Percentiles rank a stretch among this genome's conserved stretches.
Conservation (phyloP, 768 basidiomycete species). For the Hortiboletus flavorubellus region DNA sequence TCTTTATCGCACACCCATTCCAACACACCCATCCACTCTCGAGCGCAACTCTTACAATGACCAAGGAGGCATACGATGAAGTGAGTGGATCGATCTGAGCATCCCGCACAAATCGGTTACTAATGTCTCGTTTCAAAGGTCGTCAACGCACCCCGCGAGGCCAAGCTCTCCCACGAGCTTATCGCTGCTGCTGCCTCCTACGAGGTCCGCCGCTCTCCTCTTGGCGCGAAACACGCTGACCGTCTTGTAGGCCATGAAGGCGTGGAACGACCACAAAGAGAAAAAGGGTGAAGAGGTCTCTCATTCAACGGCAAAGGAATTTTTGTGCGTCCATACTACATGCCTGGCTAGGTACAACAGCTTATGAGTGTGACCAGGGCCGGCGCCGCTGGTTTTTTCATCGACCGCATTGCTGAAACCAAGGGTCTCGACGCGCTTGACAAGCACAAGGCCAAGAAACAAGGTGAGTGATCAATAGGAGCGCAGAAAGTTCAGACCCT, state of each 20-base stretch:
- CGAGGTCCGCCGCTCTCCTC: conserved; percentile 39
- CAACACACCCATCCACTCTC: not conserved
- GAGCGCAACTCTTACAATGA: conserved; percentile 9
- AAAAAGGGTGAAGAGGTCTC: conserved; percentile 45
- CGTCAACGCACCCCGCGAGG: conserved; percentile 49
- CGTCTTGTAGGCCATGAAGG: conserved; percentile 53
- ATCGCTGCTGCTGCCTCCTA: conserved; percentile 65
- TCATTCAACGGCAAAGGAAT: conserved; percentile 57
- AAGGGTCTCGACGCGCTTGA: conserved; percentile 54
- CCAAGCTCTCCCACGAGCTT: conserved; percentile 60
- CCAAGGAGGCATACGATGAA: conserved; percentile 14
- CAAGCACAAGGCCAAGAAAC: conserved; percentile 38
- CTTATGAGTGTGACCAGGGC: conserved; percentile 37
- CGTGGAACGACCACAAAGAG: conserved; percentile 53
- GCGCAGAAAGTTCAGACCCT: not conserved
- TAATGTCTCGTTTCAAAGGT: conserved; percentile 34
- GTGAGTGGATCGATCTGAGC: conserved; percentile 10
- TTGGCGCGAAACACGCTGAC: not conserved
- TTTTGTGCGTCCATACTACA: conserved; percentile 36
- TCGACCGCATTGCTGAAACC: conserved; percentile 55
- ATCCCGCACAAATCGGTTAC: not conserved
- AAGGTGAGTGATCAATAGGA: conserved; percentile 23
- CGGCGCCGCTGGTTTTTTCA: conserved; percentile 50
- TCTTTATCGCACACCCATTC: conserved; percentile 6
- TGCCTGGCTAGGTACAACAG: not conserved